These are phyloP conservation scores for Actinidia arguta DNA, from an alignment of 179 eudicot genomes.

Conservation along the genomic window DNA sequence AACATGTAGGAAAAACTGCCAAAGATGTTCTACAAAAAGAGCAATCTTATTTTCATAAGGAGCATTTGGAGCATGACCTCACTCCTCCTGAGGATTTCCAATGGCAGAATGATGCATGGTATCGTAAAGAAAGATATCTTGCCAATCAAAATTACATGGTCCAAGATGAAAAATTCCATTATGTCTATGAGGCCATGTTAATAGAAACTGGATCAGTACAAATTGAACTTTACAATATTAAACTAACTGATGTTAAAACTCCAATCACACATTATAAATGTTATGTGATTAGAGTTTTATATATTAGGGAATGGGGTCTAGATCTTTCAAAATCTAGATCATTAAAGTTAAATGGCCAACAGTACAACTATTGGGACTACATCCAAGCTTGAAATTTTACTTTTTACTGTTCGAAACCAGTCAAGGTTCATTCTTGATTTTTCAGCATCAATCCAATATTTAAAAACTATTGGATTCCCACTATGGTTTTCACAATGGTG, in stretches of 20 bases:
- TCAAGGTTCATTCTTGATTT: neutral
- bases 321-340: neutral
- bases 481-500: neutral
- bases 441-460: neutral
- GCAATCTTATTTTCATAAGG: no score
- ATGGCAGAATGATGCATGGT: neutral
- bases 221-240: neutral
- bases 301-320: neutral
- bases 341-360: neutral
- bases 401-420: neutral
- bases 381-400: neutral
- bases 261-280: neutral
- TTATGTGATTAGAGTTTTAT: neutral
- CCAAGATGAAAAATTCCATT: neutral
- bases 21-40: no score
- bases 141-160: neutral
- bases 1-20: no score
- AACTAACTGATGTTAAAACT: fast-evolving
- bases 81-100: neutral
- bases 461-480: no score
- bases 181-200: neutral
- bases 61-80: no score
- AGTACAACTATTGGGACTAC: neutral
- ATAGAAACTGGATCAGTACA: neutral
- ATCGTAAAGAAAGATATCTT: neutral